A percentile compares a stretch with the other conserved stretches of the same genome.
Evolutionary conservation across 2,329 filamentous ascomycete genomes (phyloP).

Genomic region (Dactylonectria estremocensis): DNA sequence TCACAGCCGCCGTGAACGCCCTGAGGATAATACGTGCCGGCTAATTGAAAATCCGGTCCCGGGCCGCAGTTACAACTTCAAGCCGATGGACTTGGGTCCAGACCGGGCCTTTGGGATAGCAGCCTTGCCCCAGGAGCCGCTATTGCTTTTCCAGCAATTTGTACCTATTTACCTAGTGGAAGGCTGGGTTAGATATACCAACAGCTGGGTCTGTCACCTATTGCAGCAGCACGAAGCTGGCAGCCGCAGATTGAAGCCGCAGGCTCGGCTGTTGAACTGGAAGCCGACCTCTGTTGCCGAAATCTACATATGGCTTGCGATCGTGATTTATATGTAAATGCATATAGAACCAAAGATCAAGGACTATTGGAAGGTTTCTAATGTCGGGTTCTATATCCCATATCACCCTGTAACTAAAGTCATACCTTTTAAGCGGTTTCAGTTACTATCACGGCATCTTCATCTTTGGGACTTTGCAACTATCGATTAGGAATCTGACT

Average conservation of each 20-base stretch:
- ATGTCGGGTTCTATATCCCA: background rate
- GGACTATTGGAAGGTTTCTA: conserved; percentile 24
- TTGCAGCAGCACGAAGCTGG: background rate
- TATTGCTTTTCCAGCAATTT: too few species aligned
- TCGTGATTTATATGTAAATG: conserved; percentile 29
- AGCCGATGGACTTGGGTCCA: too few species aligned
- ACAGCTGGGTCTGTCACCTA: conserved; percentile 11
- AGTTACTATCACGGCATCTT: background rate
- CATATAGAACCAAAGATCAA: conserved; percentile 23
- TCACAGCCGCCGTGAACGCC: too few species aligned
- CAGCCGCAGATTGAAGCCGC: background rate
- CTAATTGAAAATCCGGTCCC: too few species aligned
- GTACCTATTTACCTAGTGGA: too few species aligned
- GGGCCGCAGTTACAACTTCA: too few species aligned
- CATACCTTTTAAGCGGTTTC: background rate
- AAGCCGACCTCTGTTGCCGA: background rate
- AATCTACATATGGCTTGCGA: conserved; percentile 24
- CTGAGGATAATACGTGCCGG: too few species aligned
- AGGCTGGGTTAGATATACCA: conserved; percentile 11
- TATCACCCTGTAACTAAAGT: too few species aligned
- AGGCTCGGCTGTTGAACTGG: conserved; percentile 12
- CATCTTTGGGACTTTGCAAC: too few species aligned
- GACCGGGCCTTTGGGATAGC: too few species aligned
- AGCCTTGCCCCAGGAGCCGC: too few species aligned
- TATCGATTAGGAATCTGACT: conserved; percentile 2